Percentiles rank a stretch among this genome's conserved stretches.
Conservation (phyloP, 495 filamentous ascomycete species). For the Alectoria sarmentosa region DNA sequence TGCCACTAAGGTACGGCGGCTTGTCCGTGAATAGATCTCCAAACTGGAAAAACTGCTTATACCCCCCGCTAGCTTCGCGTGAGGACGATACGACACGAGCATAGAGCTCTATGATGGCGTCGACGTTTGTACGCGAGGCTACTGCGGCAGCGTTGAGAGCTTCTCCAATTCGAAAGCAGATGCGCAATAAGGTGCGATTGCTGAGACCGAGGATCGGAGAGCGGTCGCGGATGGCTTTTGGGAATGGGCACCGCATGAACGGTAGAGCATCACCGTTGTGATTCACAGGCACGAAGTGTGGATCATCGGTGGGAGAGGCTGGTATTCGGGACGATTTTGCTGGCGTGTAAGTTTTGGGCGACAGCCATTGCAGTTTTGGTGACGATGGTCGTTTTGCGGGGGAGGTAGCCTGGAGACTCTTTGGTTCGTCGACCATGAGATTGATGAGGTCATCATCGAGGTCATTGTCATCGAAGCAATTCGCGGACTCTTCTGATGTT, state of each 20-base stretch:
- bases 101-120: slow-evolving; percentile 28
- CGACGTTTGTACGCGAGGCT: slow-evolving; percentile 15
- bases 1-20: slow-evolving; percentile 25
- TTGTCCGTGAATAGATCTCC: slow-evolving; percentile 28
- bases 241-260: slow-evolving; percentile 24
- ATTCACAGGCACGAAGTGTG: slow-evolving; percentile 8
- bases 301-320: neutral
- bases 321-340: slow-evolving; percentile 12
- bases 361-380: slow-evolving; percentile 18
- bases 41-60: slow-evolving; percentile 27
- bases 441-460: slow-evolving; percentile 11
- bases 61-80: slow-evolving; percentile 13
- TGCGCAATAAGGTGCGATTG: slow-evolving; percentile 18
- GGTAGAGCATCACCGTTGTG: slow-evolving; percentile 14
- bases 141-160: slow-evolving; percentile 24
- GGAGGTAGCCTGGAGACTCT: slow-evolving; percentile 3
- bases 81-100: slow-evolving; percentile 17
- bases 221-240: slow-evolving; percentile 17
- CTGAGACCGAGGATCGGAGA: slow-evolving; percentile 24
- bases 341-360: slow-evolving; percentile 16
- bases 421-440: neutral
- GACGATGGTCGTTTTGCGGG: neutral
- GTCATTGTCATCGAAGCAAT: slow-evolving; percentile 16
- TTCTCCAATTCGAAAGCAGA: slow-evolving; percentile 29
- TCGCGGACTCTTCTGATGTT: slow-evolving; percentile 5